phyloP scores from a whole-genome alignment of 805 yeast species.

The Lipomyces oligophaga region DNA sequence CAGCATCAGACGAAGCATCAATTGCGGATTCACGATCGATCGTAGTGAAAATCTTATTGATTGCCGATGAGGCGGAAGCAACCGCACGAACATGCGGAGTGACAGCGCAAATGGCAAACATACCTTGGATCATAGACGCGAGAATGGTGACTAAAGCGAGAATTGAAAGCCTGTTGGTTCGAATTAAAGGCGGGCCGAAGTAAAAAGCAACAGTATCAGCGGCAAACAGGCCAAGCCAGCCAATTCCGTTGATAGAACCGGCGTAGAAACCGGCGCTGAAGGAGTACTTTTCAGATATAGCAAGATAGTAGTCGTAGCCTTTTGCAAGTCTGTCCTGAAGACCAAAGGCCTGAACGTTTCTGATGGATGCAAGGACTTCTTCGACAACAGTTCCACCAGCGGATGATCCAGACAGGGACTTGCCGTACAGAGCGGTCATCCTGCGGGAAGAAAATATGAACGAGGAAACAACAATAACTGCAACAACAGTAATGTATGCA shows the following conservation, averaged over 20 bases:
- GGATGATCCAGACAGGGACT: constrained; percentile 22
- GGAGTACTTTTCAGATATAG: constrained; percentile 31
- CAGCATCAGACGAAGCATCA: constrained; percentile 35
- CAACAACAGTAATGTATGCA: constrained; percentile 23
- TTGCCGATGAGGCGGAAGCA: constrained; percentile 41
- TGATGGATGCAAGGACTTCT: constrained; percentile 41
- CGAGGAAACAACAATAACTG: constrained; percentile 35
- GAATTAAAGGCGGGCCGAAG: constrained; percentile 42
- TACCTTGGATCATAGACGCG: constrained; percentile 36
- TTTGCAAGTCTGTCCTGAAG: constrained; percentile 39
- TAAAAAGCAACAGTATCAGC: constrained; percentile 44
- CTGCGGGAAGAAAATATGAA: constrained; percentile 34
- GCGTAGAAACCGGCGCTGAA: constrained; percentile 35
- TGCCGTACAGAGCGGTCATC: constrained; percentile 22
- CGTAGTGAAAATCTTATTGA: constrained; percentile 42
- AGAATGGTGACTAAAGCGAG: constrained; percentile 39
- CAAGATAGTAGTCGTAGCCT: constrained; percentile 36
- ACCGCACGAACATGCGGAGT: constrained; percentile 43
- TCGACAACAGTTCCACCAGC: constrained; percentile 40
- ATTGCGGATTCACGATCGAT: constrained; percentile 44
- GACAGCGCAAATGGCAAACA: constrained; percentile 40
- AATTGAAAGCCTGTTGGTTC: constrained; percentile 34
- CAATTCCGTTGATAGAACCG: constrained; percentile 39
- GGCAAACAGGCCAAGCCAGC: constrained; percentile 41
- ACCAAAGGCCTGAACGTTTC: constrained; percentile 44